Percentiles rank a stretch among this genome's conserved stretches.
phyloP scores from a whole-genome alignment of 768 basidiomycete species.

The Mycena floridula region DNA sequence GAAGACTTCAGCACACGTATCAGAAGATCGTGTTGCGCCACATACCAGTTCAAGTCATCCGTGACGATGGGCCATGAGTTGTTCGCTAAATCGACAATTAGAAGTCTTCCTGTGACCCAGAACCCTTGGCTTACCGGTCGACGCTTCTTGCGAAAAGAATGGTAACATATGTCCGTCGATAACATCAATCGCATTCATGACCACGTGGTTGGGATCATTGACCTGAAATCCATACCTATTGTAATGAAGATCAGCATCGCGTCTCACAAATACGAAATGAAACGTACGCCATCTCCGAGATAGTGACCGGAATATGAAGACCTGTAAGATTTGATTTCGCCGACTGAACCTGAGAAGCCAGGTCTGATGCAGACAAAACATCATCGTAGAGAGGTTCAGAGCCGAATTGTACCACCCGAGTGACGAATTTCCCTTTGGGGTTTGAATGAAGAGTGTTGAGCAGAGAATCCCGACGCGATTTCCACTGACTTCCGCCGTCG shows the following conservation, averaged over 20 bases:
- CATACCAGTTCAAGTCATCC: conserved; percentile 57
- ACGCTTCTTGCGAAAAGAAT: conserved; percentile 54
- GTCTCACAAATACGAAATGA: too few relatives aligned
- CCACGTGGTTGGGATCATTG: conserved; percentile 42
- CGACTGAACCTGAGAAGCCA: conserved; percentile 43
- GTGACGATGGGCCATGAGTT: conserved; percentile 58
- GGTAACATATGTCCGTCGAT: conserved; percentile 70
- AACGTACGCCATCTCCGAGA: conserved; percentile 53
- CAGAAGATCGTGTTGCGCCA: too few relatives aligned
- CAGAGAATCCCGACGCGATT: conserved; percentile 44
- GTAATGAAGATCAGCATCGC: too few relatives aligned
- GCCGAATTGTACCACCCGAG: conserved; percentile 63
- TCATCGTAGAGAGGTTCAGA: conserved; percentile 63
- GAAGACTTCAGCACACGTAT: too few relatives aligned
- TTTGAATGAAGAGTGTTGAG: conserved; percentile 50
- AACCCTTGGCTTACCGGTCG: conserved; percentile 35
- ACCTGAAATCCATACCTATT: conserved; percentile 27
- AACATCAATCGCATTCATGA: conserved; percentile 54
- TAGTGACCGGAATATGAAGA: conserved; percentile 61
- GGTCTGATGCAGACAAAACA: conserved; percentile 40
- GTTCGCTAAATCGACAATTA: conserved; percentile 31
- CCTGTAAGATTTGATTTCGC: conserved; percentile 44
- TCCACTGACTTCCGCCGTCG: conserved; percentile 43
- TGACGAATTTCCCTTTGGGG: conserved; percentile 57
- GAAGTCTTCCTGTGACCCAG: neutral